Base-by-base conservation (phyloP, 2,329 filamentous ascomycete genomes). In the Colletotrichum nymphaeae region DNA sequence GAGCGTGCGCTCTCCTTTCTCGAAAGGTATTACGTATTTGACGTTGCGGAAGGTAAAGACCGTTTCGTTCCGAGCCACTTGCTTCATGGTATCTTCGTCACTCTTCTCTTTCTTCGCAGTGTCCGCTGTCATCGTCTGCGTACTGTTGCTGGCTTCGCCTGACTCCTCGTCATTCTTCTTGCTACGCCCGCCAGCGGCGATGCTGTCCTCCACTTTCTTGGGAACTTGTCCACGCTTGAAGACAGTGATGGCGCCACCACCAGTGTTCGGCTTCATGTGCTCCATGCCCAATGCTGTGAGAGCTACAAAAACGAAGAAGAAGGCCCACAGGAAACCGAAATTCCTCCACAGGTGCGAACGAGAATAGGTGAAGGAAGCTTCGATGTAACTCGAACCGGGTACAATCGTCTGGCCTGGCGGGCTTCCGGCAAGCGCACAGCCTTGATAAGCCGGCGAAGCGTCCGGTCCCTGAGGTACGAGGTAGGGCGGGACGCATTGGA, bases 141-240 rank as follows among this genome's bases (percentile, higher is more conserved):
- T 87, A 37, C 95, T 91, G 26, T 77, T 76, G n/a, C 56, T 30
- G 2, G 72, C 37, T n/a, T 46, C 9, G 32, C 80, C 83, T 2
- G 81, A 76, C 58, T 87, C 86, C 75, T 93, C 91, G 35, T 92
- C 88, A 28, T 88, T 85, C 11, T 82, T 81, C 1, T 84, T 81
- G 11, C 83, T 79, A 3, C 77, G 80, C 0, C 84, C 84, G 1
- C 87, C 86, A 0, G 86, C 86, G 14, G 91, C 86, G 70, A 93
- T 89, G 0, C 87, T 86, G 59, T 89, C 84, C 75, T 91, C 86
- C 0, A 93, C 82, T 16, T 81, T 82, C 75, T 89, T 88, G 0
- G 92, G 91, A 0, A 90, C 89, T 75, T 93, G 88, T 0, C 90
- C 90, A 35, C 91, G 85, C 80, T 93, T 93, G 78, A 88, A 91